Percentiles rank a stretch among this genome's conserved stretches.
Evolutionary conservation across 768 basidiomycete genomes (phyloP).

Genomic region (Phallus indusiatus): DNA sequence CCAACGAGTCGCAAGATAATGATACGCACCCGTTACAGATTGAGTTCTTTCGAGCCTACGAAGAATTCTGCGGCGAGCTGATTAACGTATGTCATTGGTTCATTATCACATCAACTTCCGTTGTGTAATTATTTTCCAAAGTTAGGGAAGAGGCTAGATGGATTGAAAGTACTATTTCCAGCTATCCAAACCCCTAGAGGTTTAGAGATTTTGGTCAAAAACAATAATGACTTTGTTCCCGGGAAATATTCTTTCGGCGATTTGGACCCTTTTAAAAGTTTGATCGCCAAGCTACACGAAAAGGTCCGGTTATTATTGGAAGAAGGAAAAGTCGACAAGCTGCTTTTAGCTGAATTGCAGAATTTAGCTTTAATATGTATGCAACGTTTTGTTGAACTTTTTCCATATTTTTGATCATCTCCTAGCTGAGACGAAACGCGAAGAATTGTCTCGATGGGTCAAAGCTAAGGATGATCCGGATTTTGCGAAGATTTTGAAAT

Average conservation of each 20-base stretch:
- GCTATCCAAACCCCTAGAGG: slow-evolving; percentile 12
- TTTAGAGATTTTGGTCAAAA: slow-evolving; percentile 17
- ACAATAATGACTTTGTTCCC: slow-evolving; percentile 20
- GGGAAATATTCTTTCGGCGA: slow-evolving; percentile 30
- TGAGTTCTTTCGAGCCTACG: neutral
- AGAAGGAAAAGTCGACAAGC: slow-evolving; percentile 30
- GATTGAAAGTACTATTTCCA: neutral
- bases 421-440: slow-evolving; percentile 68
- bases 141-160: neutral
- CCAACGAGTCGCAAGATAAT: neutral
- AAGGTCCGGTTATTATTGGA: slow-evolving; percentile 45
- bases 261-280: slow-evolving; percentile 39
- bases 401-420: neutral
- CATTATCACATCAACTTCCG: neutral
- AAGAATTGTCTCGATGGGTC: slow-evolving; percentile 74
- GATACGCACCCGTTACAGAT: slow-evolving; percentile 1
- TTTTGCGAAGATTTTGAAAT: slow-evolving; percentile 65
- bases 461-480: slow-evolving; percentile 71
- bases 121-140: neutral
- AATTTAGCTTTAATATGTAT: slow-evolving; percentile 60
- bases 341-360: slow-evolving; percentile 46
- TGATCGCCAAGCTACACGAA: slow-evolving; percentile 34
- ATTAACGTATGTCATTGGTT: neutral
- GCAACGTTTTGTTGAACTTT: slow-evolving; percentile 9
- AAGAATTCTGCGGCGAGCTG: neutral